Evolutionary conservation across 495 filamentous ascomycete genomes (phyloP).

Genomic region (Tuber aestivum): DNA sequence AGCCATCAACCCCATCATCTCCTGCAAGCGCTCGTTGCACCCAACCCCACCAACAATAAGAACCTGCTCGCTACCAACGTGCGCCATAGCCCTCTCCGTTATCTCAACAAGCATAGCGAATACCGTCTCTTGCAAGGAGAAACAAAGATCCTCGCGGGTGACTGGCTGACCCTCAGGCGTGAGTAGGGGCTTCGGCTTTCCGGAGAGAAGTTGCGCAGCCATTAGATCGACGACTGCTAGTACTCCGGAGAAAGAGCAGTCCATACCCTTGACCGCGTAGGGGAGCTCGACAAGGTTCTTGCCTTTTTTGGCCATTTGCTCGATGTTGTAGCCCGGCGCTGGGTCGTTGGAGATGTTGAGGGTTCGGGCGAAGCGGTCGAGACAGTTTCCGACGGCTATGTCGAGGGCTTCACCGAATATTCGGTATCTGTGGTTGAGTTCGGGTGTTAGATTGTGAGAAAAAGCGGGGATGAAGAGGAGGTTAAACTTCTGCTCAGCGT

Average conservation of each 20-base stretch:
- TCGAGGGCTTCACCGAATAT: conserved; percentile 98
- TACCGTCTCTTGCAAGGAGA: conserved; percentile 88
- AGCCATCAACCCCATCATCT: conserved; percentile 99
- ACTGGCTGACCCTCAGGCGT: conserved; percentile 49
- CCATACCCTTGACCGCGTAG: conserved; percentile 97
- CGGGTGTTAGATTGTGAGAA: conserved; percentile 1
- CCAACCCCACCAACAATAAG: conserved; percentile 96
- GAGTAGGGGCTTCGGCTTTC: conserved; percentile 44
- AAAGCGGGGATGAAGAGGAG: conserved; percentile 3
- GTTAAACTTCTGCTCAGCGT: conserved; percentile 64
- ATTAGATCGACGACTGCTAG: conserved; percentile 72
- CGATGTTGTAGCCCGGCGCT: conserved; percentile 94
- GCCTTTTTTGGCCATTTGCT: conserved; percentile 83
- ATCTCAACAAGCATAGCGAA: conserved; percentile 98
- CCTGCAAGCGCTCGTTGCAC: conserved; percentile 90
- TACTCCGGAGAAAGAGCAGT: conserved; percentile 90
- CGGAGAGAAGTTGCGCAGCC: conserved; percentile 56
- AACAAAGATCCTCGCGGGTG: conserved; percentile 84
- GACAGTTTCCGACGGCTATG: conserved; percentile 94
- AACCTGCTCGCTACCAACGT: conserved; percentile 84
- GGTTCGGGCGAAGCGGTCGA: conserved; percentile 90
- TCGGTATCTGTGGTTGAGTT: conserved; percentile 54
- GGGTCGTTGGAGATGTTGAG: conserved; percentile 90
- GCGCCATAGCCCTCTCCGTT: conserved; percentile 96
- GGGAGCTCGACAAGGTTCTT: conserved; percentile 75